These are phyloP conservation scores for Brassica balearica DNA, from an alignment of 441 rosid genomes.

Conservation along the genomic window DNA sequence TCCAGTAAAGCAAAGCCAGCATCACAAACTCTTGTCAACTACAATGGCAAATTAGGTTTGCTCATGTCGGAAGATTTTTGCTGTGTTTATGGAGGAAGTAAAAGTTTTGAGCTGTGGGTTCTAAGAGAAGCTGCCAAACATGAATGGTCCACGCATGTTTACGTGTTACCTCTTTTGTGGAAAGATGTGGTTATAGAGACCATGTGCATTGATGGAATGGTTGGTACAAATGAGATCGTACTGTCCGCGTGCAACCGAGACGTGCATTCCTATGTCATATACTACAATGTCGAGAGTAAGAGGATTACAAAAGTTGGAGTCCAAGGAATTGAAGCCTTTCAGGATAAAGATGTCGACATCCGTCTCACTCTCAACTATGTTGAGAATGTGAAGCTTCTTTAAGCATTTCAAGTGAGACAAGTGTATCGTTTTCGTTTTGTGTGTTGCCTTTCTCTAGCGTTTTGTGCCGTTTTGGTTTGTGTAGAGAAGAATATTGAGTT, in stretches of 20 bases:
- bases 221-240: background rate
- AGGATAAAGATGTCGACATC: background rate
- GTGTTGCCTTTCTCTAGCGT: background rate
- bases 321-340: background rate
- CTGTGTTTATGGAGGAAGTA: background rate
- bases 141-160: background rate
- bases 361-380: background rate
- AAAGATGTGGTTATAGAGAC: background rate
- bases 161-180: conserved; percentile 1
- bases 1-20: background rate
- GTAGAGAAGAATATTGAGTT: background rate
- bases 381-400: conserved; percentile 4
- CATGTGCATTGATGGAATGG: background rate
- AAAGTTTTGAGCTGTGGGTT: background rate
- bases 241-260: background rate
- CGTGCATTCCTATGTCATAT: background rate
- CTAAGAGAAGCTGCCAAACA: background rate
- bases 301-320: background rate
- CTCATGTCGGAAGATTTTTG: background rate
- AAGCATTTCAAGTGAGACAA: background rate
- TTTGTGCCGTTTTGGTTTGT: background rate
- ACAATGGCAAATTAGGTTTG: background rate
- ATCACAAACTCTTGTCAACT: background rate
- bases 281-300: background rate
- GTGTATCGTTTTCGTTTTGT: background rate